Conservation (phyloP, 1,139 yeast species). For the Suhomyces panamericanus region DNA sequence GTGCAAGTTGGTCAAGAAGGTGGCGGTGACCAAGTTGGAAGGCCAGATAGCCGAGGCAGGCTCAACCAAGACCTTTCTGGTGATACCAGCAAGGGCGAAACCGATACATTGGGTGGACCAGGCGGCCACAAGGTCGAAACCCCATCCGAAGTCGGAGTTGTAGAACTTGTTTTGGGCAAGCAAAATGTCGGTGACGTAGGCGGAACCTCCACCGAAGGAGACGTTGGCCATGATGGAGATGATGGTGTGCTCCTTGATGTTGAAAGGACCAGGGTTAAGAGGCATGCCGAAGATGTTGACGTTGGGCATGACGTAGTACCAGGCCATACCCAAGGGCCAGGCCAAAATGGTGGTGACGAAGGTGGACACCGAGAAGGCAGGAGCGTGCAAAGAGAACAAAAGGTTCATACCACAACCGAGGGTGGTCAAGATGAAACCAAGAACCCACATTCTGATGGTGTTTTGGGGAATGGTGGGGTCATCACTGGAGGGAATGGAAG, state of each 20-base stretch:
- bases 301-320: slow-evolving; percentile 53
- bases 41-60: slow-evolving; percentile 75
- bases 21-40: slow-evolving; percentile 46
- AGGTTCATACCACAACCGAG: slow-evolving; percentile 62
- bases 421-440: slow-evolving; percentile 53
- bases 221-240: slow-evolving; percentile 63
- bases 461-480: slow-evolving; percentile 57
- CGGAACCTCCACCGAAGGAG: slow-evolving; percentile 59
- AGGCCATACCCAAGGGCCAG: slow-evolving; percentile 59
- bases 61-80: slow-evolving; percentile 55
- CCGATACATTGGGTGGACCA: slow-evolving; percentile 64
- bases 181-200: slow-evolving; percentile 61
- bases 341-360: slow-evolving; percentile 60
- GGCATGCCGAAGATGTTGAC: slow-evolving; percentile 40
- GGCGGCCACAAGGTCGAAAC: slow-evolving; percentile 51
- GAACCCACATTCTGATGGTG: slow-evolving; percentile 62
- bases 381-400: slow-evolving; percentile 60
- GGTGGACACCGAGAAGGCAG: slow-evolving; percentile 53
- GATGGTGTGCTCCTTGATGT: slow-evolving; percentile 63
- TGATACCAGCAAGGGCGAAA: slow-evolving; percentile 63
- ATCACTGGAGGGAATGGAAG: slow-evolving; percentile 64
- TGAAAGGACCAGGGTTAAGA: slow-evolving; percentile 66
- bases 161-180: slow-evolving; percentile 55
- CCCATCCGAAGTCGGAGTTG: slow-evolving; percentile 50
- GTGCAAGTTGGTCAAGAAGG: slow-evolving; percentile 61